phyloP scores from a whole-genome alignment of 2,329 filamentous ascomycete species.

The Purpureocillium takamizusanense region DNA sequence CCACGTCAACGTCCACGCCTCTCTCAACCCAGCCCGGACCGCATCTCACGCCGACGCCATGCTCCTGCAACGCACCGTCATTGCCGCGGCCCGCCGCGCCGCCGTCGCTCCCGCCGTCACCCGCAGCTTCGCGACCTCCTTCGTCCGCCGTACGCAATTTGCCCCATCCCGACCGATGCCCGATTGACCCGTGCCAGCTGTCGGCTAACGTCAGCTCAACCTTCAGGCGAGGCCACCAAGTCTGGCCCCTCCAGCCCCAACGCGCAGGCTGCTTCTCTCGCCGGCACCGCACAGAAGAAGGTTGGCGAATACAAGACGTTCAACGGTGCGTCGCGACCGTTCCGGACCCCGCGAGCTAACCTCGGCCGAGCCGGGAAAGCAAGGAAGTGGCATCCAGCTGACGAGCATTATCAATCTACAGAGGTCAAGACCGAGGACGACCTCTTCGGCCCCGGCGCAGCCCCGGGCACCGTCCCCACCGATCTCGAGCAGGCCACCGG shows the following conservation, averaged over 20 bases:
- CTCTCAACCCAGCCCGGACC: constrained; percentile 4
- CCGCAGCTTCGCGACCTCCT: constrained; percentile 51
- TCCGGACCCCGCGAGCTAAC: constrained; percentile 8
- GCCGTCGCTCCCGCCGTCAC: constrained; percentile 44
- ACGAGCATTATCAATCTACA: constrained; percentile 28
- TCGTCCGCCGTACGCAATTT: constrained; percentile 46
- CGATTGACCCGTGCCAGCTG: constrained; percentile 12
- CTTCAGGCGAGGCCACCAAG: constrained; percentile 27
- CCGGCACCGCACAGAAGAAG: constrained; percentile 33
- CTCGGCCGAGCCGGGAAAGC: constrained; percentile 14
- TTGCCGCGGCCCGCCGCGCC: constrained; percentile 49
- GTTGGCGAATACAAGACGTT: constrained; percentile 35
- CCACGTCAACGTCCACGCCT: constrained; percentile 5
- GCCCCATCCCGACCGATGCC: constrained; percentile 9
- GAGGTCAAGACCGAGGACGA: constrained; percentile 79
- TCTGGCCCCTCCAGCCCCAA: constrained; percentile 19
- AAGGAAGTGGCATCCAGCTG: constrained; percentile 9
- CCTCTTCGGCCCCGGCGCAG: constrained; percentile 74
- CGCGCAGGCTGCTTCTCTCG: constrained; percentile 25
- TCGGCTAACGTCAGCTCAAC: constrained; percentile 5
- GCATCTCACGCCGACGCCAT: constrained; percentile 27
- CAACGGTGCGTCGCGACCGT: constrained; percentile 32
- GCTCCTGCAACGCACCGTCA: constrained; percentile 56
- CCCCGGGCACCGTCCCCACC: constrained; percentile 76
- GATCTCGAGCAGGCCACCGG: constrained; percentile 94